Evolutionary conservation across 108 stramenopile genomes (phyloP).

Genomic region (Tribonema minus): DNA sequence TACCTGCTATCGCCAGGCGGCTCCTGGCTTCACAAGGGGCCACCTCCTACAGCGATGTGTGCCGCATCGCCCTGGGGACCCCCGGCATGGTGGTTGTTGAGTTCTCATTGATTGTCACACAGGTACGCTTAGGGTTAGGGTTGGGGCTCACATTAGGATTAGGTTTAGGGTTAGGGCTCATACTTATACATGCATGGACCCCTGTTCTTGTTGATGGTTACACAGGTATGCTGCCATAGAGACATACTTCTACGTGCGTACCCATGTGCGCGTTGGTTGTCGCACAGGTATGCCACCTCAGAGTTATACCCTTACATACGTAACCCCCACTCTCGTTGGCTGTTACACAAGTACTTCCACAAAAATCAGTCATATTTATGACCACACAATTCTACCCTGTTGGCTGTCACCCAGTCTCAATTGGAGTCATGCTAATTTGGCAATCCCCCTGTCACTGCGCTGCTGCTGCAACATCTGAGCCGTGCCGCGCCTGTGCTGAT

Average conservation of each 20-base stretch:
- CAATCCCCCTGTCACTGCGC: too few relatives aligned
- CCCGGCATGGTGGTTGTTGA: background rate
- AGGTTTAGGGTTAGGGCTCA: background rate
- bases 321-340: too few relatives aligned
- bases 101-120: background rate
- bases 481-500: too few relatives aligned
- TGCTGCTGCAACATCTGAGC: too few relatives aligned
- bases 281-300: background rate
- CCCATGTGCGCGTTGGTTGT: background rate
- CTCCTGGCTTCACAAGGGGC: background rate
- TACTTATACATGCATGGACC: background rate
- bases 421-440: too few relatives aligned
- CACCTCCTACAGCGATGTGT: background rate
- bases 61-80: background rate
- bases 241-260: background rate
- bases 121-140: background rate
- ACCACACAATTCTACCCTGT: too few relatives aligned
- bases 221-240: background rate
- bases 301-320: too few relatives aligned
- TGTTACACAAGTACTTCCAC: too few relatives aligned
- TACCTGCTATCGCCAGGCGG: too few relatives aligned
- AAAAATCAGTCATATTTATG: too few relatives aligned
- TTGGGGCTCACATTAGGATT: background rate
- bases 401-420: too few relatives aligned
- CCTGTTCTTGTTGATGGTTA: background rate